Conservation (phyloP, 257 asterid genomes). For the Catharanthus roseus region DNA sequence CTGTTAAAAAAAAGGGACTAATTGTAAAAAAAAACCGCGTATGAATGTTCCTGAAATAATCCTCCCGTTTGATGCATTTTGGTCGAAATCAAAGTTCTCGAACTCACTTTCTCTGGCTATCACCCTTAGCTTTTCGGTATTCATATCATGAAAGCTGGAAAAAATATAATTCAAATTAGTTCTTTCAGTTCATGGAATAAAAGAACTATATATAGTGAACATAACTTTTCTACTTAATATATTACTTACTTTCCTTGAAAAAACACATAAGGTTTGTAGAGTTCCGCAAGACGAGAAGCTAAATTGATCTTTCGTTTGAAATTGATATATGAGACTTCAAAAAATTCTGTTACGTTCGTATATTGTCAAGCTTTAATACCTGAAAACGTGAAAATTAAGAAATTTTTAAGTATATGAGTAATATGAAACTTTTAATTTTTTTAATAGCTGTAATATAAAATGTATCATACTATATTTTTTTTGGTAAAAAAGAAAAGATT, state of each 20-base stretch:
- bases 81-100: conserved; percentile 42
- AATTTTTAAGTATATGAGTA: no score
- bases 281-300: conserved; percentile 31
- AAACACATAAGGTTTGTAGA: conserved; percentile 52
- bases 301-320: conserved; percentile 30
- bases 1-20: no score
- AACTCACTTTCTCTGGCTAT: conserved; percentile 13
- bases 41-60: conserved; percentile 49
- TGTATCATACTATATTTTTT: no score
- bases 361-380: conserved; percentile 37
- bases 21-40: no score
- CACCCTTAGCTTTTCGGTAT: conserved; percentile 43
- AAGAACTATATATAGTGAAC: no score
- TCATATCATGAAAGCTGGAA: conserved; percentile 51
- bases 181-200: no score
- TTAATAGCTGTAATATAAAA: no score
- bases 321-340: conserved; percentile 19
- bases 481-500: no score
- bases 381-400: no score
- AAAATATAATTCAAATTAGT: background rate
- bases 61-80: conserved; percentile 45
- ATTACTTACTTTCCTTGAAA: conserved; percentile 46
- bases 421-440: no score
- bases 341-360: conserved; percentile 30
- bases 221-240: no score